Evolutionary conservation across 805 yeast species (phyloP).

Genomic region (Candida chilensis): DNA sequence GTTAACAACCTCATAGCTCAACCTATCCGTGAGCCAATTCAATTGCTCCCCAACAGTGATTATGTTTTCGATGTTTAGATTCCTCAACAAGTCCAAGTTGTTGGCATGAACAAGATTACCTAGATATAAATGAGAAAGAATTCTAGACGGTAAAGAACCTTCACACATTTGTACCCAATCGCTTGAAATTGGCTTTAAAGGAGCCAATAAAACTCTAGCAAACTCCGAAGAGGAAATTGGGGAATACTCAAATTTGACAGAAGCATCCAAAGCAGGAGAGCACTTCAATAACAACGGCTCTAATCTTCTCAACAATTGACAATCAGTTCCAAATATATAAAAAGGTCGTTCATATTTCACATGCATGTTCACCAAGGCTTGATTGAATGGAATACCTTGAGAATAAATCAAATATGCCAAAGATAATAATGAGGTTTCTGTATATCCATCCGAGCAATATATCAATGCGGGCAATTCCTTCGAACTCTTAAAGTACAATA

Average conservation of each 20-base stretch:
- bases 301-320: conserved; percentile 51
- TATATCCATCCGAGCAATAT: conserved; percentile 86
- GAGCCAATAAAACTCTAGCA: neutral
- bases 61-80: conserved; percentile 62
- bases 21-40: conserved; percentile 40
- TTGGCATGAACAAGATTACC: conserved; percentile 84
- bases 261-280: too few relatives aligned
- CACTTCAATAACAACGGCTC: conserved; percentile 50
- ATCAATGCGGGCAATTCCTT: conserved; percentile 38
- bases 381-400: conserved; percentile 48
- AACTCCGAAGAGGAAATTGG: neutral
- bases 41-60: conserved; percentile 82
- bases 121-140: conserved; percentile 74
- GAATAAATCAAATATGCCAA: conserved; percentile 67
- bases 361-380: conserved; percentile 62
- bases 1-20: neutral
- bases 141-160: conserved; percentile 78
- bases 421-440: conserved; percentile 76
- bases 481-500: conserved; percentile 39
- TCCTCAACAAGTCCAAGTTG: conserved; percentile 49
- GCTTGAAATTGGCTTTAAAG: neutral
- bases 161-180: conserved; percentile 19
- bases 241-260: too few relatives aligned
- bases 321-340: conserved; percentile 74
- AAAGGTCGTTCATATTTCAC: conserved; percentile 63